Conservation (phyloP, 257 asterid genomes). For the Solanum ossicruentum region DNA sequence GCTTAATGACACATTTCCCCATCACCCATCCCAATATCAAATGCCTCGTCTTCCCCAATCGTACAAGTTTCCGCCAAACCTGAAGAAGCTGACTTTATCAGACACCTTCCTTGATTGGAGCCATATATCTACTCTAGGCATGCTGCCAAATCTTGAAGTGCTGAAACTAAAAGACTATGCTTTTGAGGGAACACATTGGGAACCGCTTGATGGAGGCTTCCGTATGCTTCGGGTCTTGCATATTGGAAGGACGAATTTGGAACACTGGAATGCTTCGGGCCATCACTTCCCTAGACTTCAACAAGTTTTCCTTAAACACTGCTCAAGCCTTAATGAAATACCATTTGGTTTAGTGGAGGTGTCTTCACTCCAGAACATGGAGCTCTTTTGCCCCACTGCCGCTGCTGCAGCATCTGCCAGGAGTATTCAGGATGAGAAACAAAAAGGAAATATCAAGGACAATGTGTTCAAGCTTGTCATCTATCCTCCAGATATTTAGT, state of each 20-base stretch:
- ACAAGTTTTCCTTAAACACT: constrained; percentile 11
- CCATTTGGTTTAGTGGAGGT: constrained; percentile 27
- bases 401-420: constrained; percentile 18
- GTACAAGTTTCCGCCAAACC: constrained; percentile 28
- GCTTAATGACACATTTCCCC: constrained; percentile 22
- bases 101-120: constrained; percentile 25
- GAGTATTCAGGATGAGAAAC: constrained; percentile 1
- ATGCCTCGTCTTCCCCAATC: constrained; percentile 19
- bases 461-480: constrained; percentile 13
- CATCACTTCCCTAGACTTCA: constrained; percentile 32
- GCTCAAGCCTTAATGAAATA: constrained; percentile 11
- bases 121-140: constrained; percentile 22
- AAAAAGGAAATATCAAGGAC: background rate
- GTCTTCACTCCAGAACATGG: constrained; percentile 15
- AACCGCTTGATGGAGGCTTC: constrained; percentile 25
- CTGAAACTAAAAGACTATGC: constrained; percentile 27
- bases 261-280: constrained; percentile 24
- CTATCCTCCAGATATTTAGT: constrained; percentile 14
- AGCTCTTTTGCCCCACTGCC: constrained; percentile 13
- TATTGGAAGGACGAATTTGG: constrained; percentile 25
- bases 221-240: constrained; percentile 23
- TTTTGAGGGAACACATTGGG: constrained; percentile 29
- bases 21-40: constrained; percentile 11
- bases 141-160: constrained; percentile 29
- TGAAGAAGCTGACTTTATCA: constrained; percentile 31